Conservation (phyloP, 2,329 filamentous ascomycete species). For the Pseudopyricularia javanii region DNA sequence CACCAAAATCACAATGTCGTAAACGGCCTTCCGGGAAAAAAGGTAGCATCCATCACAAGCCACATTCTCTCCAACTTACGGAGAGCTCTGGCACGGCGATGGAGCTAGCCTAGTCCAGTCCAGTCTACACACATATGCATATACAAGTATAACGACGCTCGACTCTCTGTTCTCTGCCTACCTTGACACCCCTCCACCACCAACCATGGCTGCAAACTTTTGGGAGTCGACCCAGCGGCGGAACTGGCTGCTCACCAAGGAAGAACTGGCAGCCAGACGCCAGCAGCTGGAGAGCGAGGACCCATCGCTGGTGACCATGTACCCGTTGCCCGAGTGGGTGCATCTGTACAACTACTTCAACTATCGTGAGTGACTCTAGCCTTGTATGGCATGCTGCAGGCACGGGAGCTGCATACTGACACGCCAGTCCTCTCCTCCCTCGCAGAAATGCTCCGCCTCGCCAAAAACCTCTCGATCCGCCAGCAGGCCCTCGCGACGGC, state of each 20-base stretch:
- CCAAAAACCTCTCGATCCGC: constrained; percentile 69
- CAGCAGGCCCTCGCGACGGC: constrained; percentile 92
- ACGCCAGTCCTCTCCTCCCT: background rate
- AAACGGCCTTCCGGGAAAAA: background rate
- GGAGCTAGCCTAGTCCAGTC: background rate
- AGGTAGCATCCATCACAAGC: background rate
- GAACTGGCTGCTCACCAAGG: constrained; percentile 82
- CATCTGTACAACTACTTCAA: constrained; percentile 88
- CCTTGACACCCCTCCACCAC: too few species aligned
- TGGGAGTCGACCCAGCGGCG: constrained; percentile 90
- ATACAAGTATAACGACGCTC: background rate
- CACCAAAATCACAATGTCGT: background rate
- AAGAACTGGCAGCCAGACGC: constrained; percentile 64
- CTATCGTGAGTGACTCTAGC: constrained; percentile 49
- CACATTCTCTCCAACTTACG: background rate
- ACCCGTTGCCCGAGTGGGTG: constrained; percentile 68
- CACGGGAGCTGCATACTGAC: background rate
- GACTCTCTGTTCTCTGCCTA: background rate
- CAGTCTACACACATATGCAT: background rate
- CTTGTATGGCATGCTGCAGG: background rate
- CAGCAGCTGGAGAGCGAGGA: constrained; percentile 69
- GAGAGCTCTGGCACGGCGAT: background rate
- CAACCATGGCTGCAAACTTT: constrained; percentile 80
- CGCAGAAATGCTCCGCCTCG: constrained; percentile 68
- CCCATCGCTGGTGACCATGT: constrained; percentile 61